These are phyloP conservation scores for Dacryopinax spathularia DNA, from an alignment of 768 basidiomycete species.

Conservation along the genomic window DNA sequence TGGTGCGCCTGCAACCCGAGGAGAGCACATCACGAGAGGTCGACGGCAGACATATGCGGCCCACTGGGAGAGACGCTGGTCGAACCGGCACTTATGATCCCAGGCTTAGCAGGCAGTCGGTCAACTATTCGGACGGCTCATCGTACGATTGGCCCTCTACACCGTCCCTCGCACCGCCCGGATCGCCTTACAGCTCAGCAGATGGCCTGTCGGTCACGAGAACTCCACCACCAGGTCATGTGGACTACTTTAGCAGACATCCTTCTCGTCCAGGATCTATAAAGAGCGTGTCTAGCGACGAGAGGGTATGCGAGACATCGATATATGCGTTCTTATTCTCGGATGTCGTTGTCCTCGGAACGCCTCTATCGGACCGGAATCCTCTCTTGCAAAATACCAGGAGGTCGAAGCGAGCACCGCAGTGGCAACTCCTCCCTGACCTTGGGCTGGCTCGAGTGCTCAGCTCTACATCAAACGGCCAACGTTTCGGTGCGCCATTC, in stretches of 20 bases:
- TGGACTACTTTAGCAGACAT: constrained; percentile 5
- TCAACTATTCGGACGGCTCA: background rate
- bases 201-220: constrained; percentile 4
- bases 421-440: constrained; percentile 33
- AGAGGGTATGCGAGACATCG: constrained; percentile 9
- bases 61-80: constrained; percentile 15
- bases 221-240: constrained; percentile 2
- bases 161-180: background rate
- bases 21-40: constrained; percentile 10
- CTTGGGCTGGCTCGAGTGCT: constrained; percentile 39
- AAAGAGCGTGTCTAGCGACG: background rate
- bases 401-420: constrained; percentile 13
- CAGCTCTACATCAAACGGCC: constrained; percentile 29
- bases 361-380: constrained; percentile 18
- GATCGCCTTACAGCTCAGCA: constrained; percentile 5
- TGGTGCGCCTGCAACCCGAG: constrained; percentile 34
- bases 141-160: constrained; percentile 8
- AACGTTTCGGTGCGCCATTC: constrained; percentile 22
- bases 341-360: constrained; percentile 51
- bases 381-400: constrained; percentile 15
- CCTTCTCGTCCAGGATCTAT: constrained; percentile 9
- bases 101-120: constrained; percentile 2
- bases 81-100: constrained; percentile 4
- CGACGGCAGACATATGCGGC: background rate
- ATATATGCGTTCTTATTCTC: constrained; percentile 44